Base-by-base conservation (phyloP, 1,284 basidiomycete species). In the Marasmius sp. region DNA sequence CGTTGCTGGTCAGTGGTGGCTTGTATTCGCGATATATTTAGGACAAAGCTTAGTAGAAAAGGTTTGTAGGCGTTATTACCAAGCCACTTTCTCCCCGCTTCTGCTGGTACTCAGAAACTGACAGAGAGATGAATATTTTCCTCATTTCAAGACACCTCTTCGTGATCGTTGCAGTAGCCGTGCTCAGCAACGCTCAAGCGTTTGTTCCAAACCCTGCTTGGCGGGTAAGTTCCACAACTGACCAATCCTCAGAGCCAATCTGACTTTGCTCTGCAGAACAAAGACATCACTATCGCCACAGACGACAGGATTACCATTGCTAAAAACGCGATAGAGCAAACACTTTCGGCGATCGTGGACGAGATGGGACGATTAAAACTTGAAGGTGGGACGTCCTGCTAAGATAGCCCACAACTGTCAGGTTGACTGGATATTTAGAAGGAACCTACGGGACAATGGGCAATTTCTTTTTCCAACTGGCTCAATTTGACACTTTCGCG, bases 221-320 rank as follows among this genome's bases (percentile, higher is more conserved):
- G 48, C 48, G 27, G 48, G 48, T 49, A 49, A 11, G 48, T 49
- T 11, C 3, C 18, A 10, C 27, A n/a, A 10, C 18, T 3, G 18
- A 14, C 14, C 14, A 45, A 14, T 49, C 3, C 48, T 10, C 27
- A 27, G 5, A 27, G 27, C 27, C 27, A 27, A 27, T 27, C 2
- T 49, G 48, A 49, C 18, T 2, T 49, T 27, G 10, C 3, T 27
- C 12, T 27, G 4, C 48, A 64, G 63, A 56, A 59, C 43, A 57
- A 60, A 9, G 57, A 60, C 33, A 59, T 64, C 52, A 61, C 51
- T 9, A 60, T 14, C 1, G 51, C 57, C 5, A 20, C 47, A 1
- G 39, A n/a, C 9, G 58, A 61, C 33, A 53, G 60, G 11, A 53
- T 59, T 43, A 14, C 37, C 34, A 53, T 57, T 54, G 63, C 63